A percentile compares a stretch with the other conserved stretches of the same genome.
Evolutionary conservation across 208 protist genomes (phyloP).

Genomic region (Crithidia sp.): DNA sequence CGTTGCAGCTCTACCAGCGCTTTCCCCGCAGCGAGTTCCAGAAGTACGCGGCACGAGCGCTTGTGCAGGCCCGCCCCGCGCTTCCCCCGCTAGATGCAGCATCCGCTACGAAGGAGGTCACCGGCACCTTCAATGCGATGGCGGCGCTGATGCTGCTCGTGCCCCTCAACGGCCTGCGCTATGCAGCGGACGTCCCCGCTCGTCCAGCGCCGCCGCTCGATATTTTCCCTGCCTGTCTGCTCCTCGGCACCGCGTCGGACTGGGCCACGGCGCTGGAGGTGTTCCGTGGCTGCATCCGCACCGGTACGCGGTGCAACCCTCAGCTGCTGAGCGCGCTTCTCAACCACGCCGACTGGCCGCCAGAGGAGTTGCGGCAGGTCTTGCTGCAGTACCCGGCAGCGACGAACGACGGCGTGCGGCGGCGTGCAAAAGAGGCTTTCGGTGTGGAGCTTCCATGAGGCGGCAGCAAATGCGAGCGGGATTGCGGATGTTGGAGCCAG

Average conservation of each 20-base stretch:
- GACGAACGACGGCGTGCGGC: constrained; percentile 59
- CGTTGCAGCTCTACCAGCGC: constrained; percentile 57
- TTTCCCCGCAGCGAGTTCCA: constrained; percentile 67
- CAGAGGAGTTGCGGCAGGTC: constrained; percentile 37
- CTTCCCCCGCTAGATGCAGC: not conserved
- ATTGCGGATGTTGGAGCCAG: not conserved
- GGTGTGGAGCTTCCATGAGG: constrained; percentile 7
- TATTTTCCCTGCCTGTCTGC: constrained; percentile 21
- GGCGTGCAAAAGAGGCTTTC: constrained; percentile 36
- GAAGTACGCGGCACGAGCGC: constrained; percentile 38
- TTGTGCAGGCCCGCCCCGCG: constrained; percentile 33
- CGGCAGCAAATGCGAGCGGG: too few species aligned
- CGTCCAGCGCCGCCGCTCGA: constrained; percentile 29
- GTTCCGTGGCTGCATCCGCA: constrained; percentile 49
- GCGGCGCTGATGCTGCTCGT: constrained; percentile 24
- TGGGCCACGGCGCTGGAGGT: constrained; percentile 47
- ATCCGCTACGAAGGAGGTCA: not conserved
- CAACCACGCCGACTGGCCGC: constrained; percentile 31
- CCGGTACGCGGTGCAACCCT: constrained; percentile 60
- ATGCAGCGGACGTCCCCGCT: not conserved
- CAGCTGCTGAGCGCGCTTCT: constrained; percentile 70
- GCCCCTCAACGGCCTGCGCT: constrained; percentile 17
- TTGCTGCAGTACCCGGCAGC: constrained; percentile 45
- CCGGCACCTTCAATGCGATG: not conserved
- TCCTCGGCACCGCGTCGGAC: constrained; percentile 31